These are phyloP conservation scores for Phytophthora ramorum DNA, from an alignment of 352 stramenopile species.

Conservation along the genomic window DNA sequence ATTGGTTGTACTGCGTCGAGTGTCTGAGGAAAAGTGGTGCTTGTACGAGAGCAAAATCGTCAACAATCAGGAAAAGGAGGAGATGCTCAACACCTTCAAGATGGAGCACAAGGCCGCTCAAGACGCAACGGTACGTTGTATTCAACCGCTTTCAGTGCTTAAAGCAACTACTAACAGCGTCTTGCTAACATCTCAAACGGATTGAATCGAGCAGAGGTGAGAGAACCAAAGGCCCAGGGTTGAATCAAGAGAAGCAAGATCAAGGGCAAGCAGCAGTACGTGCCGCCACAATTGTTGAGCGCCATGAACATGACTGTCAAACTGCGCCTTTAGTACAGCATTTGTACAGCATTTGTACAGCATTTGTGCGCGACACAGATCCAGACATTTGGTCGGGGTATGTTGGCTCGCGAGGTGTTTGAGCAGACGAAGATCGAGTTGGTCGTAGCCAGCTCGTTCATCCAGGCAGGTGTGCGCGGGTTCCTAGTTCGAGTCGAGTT, in stretches of 20 bases:
- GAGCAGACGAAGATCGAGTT: constrained; percentile 60
- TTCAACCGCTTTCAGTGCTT: not conserved
- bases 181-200: constrained; percentile 24
- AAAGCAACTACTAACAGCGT: not conserved
- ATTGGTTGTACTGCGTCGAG: constrained; percentile 40
- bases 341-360: too few species aligned
- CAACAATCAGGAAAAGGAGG: constrained; percentile 75
- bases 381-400: constrained; percentile 75
- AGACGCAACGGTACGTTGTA: constrained; percentile 36
- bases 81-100: constrained; percentile 80
- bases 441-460: constrained; percentile 46
- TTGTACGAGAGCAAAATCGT: constrained; percentile 53
- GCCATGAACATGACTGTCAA: constrained; percentile 25
- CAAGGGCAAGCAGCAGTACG: constrained; percentile 26
- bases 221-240: constrained; percentile 9
- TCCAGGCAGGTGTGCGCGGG: constrained; percentile 71
- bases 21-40: constrained; percentile 61
- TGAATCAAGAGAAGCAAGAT: constrained; percentile 41
- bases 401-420: constrained; percentile 69
- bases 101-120: constrained; percentile 53
- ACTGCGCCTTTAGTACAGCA: constrained; percentile 47
- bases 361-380: constrained; percentile 82
- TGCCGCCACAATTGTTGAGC: constrained; percentile 7
- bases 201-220: constrained; percentile 19
- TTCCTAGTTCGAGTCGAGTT: constrained; percentile 70